Evolutionary conservation across 1,139 yeast species (phyloP).

Genomic region (Yamadazyma friedrichii): DNA sequence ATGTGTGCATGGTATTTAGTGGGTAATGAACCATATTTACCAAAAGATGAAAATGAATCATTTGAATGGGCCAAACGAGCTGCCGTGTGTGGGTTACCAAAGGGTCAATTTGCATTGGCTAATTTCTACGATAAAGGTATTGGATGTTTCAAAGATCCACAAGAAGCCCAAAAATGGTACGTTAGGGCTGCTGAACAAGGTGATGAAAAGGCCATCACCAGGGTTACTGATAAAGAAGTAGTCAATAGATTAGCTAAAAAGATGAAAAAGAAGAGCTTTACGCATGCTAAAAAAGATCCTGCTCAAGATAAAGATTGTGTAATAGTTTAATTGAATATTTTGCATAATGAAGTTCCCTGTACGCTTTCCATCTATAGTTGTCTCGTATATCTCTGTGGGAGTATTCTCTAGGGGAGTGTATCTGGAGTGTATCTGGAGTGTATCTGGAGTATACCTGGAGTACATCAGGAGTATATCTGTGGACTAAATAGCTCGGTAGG

Average conservation of each 20-base stretch:
- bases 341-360: neutral
- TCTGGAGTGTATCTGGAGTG: too few relatives aligned
- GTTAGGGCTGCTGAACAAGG: constrained; percentile 71
- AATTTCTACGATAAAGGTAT: constrained; percentile 85
- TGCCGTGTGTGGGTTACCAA: constrained; percentile 68
- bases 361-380: too few relatives aligned
- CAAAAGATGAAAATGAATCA: constrained; percentile 80
- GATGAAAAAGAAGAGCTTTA: constrained; percentile 22
- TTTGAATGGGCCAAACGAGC: constrained; percentile 94
- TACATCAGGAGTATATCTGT: too few relatives aligned
- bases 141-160: constrained; percentile 65
- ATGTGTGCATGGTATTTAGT: constrained; percentile 96
- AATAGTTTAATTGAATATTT: constrained; percentile 25
- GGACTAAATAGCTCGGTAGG: too few relatives aligned
- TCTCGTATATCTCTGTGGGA: neutral
- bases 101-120: constrained; percentile 86
- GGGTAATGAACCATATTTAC: constrained; percentile 81
- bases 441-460: too few relatives aligned
- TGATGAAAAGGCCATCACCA: constrained; percentile 58
- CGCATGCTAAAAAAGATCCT: constrained; percentile 15
- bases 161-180: constrained; percentile 73
- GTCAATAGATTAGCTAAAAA: constrained; percentile 31
- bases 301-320: constrained; percentile 44
- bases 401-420: neutral
- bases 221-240: constrained; percentile 34